Base-by-base conservation (phyloP, 495 filamentous ascomycete species). In the Xylaria palmicola region DNA sequence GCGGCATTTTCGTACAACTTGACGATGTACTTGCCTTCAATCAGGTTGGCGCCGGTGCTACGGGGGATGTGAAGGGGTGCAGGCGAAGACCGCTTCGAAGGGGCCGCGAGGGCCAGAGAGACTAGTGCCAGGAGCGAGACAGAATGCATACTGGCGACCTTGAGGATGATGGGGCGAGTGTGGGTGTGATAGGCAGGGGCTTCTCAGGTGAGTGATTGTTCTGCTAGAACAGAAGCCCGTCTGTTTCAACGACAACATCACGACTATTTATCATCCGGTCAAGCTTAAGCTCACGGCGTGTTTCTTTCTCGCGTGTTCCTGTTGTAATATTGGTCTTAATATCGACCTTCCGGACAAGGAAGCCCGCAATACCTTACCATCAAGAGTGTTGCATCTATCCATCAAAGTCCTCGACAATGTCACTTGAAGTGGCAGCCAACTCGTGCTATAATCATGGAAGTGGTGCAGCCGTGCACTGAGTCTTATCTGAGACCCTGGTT, bases 1-100 rank as follows among this genome's bases (percentile, higher is more conserved):
- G 57, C 66, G 50, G 68, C 62, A 44, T 77, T 74, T 15, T 79
- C 75, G 51, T 83, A 81, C 61, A 85, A 70, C 67, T 83, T 80
- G 67, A 86, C 78, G 47, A 86, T 82, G 72, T 85, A 86, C 64
- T 79, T 81, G 67, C 76, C 74, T 22, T 76, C 71, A 24, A 85
- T 62, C 56, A 79, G 57, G 20, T 71, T 59, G 44, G 62, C 63
- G 3, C 34, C 44, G 26, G 55, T 58, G 47, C 62, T 66, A 48
- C 75, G 64, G n/a, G 76, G 71, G 57, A 68, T 59, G 63, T 77
- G 66, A 45, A 77, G 62, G 39, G 76, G 74, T 32, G 69, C 69
- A 19, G 69, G 70, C 22, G 70, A 68, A 19, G 65, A 50, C 26
- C 68, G 65, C 59, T 66, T 72, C 15, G 70, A 70, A 22, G 72